phyloP scores from a whole-genome alignment of 192 early-diverging fungal genomes.

The Helicostylum pulchrum region DNA sequence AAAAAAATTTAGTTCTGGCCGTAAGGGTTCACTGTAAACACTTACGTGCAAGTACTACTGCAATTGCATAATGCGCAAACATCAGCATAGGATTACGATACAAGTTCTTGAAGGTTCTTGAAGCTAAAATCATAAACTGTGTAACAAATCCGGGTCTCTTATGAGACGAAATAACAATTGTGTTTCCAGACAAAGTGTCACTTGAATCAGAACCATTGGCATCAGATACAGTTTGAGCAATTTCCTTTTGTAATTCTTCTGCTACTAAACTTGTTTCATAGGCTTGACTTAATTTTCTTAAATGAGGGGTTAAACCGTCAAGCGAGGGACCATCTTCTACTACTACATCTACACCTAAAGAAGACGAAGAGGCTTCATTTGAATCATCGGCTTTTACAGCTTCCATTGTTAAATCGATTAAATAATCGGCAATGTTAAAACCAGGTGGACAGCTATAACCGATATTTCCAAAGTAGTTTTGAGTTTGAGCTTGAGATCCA shows the following conservation, averaged over 20 bases:
- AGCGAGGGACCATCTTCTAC: not conserved
- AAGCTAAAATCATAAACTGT: slow-evolving; percentile 72
- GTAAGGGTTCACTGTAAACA: no score
- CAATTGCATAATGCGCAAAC: slow-evolving; percentile 68
- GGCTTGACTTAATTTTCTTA: slow-evolving; percentile 26
- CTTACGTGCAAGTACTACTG: slow-evolving; percentile 63
- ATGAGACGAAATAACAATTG: slow-evolving; percentile 25
- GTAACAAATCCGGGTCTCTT: slow-evolving; percentile 57
- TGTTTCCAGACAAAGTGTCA: no score
- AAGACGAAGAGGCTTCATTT: not conserved
- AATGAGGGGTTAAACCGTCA: slow-evolving; percentile 31
- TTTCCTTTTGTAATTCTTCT: slow-evolving; percentile 32
- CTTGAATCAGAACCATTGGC: not conserved
- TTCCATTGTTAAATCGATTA: slow-evolving; percentile 69
- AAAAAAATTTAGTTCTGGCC: no score
- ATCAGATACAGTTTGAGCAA: slow-evolving; percentile 1
- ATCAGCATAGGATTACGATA: slow-evolving; percentile 80
- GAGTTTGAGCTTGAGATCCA: slow-evolving; percentile 61
- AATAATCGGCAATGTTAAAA: slow-evolving; percentile 92
- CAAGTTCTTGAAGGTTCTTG: slow-evolving; percentile 77
- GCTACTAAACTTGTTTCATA: slow-evolving; percentile 38
- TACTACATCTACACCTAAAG: not conserved
- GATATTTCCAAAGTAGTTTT: slow-evolving; percentile 68
- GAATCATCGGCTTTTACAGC: slow-evolving; percentile 19
- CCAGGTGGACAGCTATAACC: slow-evolving; percentile 83